Percentiles rank a stretch among this genome's conserved stretches.
These are phyloP conservation scores for Lactarius sanguifluus DNA, from an alignment of 768 basidiomycete genomes.

Conservation along the genomic window DNA sequence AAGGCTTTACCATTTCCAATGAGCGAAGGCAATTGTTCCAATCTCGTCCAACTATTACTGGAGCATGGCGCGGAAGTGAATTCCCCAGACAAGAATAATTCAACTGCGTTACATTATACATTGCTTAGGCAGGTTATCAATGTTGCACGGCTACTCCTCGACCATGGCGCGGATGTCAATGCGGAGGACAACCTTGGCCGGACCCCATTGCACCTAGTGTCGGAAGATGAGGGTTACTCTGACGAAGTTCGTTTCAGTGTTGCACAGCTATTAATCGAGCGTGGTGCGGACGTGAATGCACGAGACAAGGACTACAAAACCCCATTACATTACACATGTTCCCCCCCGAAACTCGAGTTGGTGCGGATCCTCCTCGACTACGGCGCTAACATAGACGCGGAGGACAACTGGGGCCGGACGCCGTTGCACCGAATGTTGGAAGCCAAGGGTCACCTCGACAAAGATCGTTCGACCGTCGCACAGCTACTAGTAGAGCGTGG, in stretches of 20 bases:
- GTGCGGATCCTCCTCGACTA: neutral
- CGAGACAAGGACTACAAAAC: neutral
- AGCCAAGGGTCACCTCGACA: neutral
- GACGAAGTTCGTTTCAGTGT: too few species aligned
- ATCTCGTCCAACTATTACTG: neutral
- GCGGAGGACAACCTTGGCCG: too few species aligned
- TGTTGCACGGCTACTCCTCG: too few species aligned
- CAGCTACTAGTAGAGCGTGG: neutral
- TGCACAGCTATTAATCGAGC: too few species aligned
- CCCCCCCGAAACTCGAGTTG: neutral
- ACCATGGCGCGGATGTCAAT: too few species aligned
- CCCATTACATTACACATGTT: neutral
- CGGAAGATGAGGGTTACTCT: too few species aligned
- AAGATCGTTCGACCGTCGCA: neutral
- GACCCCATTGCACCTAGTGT: too few species aligned
- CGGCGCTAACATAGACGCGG: neutral
- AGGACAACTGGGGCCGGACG: neutral
- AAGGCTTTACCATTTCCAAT: neutral
- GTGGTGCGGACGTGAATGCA: neutral
- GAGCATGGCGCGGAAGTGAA: neutral
- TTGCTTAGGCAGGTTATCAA: neutral
- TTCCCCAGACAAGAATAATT: neutral
- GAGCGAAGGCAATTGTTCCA: neutral
- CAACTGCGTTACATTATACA: neutral
- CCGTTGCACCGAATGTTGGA: neutral